Evolutionary conservation across 441 rosid species (phyloP).

Genomic region (Rhodomyrtus psidioides): DNA sequence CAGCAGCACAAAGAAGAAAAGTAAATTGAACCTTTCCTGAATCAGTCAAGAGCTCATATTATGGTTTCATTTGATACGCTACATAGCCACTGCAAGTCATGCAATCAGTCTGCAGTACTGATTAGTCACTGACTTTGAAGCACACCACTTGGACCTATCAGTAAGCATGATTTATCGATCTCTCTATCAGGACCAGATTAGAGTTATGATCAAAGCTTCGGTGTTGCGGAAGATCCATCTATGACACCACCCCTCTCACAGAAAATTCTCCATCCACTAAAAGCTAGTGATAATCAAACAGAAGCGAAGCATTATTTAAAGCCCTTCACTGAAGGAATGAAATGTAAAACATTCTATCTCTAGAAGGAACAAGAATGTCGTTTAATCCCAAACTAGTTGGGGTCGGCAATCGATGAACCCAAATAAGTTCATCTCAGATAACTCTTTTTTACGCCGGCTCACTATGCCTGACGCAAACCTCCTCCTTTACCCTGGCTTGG

Average conservation of each 20-base stretch:
- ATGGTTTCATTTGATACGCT: neutral
- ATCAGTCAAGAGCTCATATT: neutral
- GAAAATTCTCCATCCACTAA: no score
- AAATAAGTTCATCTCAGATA: no score
- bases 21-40: neutral
- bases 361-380: no score
- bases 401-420: no score
- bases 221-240: neutral
- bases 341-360: no score
- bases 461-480: no score
- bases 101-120: neutral
- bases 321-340: neutral
- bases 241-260: neutral
- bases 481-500: no score
- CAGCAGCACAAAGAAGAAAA: neutral
- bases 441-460: no score
- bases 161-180: neutral
- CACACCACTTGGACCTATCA: neutral
- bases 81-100: neutral
- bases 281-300: no score
- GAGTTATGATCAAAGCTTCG: neutral
- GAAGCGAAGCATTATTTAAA: neutral
- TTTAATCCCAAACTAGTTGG: no score
- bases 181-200: neutral
- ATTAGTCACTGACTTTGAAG: neutral